Base-by-base conservation (phyloP, 2,329 filamentous ascomycete genomes). In the Drechslerella dactyloides region DNA sequence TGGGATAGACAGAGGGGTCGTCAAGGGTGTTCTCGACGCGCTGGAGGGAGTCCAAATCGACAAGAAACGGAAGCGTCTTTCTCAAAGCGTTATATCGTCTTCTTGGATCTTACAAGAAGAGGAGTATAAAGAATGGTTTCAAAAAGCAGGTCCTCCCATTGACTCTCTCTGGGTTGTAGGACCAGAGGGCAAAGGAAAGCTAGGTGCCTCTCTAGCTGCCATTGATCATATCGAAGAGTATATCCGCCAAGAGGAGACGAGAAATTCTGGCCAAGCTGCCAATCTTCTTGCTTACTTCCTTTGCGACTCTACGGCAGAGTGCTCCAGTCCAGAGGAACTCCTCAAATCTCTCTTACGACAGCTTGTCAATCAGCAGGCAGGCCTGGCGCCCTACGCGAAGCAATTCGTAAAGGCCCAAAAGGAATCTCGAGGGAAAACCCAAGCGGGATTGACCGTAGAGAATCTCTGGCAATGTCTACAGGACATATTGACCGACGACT, bases 131-230 rank as follows among this genome's bases (percentile, higher is more conserved):
- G 74, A 78, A 2, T 82, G 81, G 81, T 44, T 81, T 1, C 74
- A 75, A 0, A 76, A 44, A 65, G 7, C 55, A 58, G 54, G 30
- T 27, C 72, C 53, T 19, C 24, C 64, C 11, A 77, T 76, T 2
- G 79, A 81, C 62, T 81, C 76, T 15, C 58, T 82, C 0, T 82
- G 80, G 79, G 76, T 82, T 13, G 77, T 79, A 10, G 81, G 80
- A 1, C 80, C 78, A 1, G 80, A 82, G 59, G 81, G 81, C 2
- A 77, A 80, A 59, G 81, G 81, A 2, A 82, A 82, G 66, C 81
- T 80, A 0, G 80, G 79, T 27, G 81, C 80, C 0, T 78, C 80
- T 0, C 72, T 82, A 57, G 80, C 81, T 0, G 80, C 78, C 1
- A 66, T 82, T 0, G 75, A 79, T 6, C 77, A 79, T 46, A 78